These are phyloP conservation scores for Lasiodiplodia sp. DNA, from an alignment of 2,329 filamentous ascomycete genomes.

Conservation along the genomic window DNA sequence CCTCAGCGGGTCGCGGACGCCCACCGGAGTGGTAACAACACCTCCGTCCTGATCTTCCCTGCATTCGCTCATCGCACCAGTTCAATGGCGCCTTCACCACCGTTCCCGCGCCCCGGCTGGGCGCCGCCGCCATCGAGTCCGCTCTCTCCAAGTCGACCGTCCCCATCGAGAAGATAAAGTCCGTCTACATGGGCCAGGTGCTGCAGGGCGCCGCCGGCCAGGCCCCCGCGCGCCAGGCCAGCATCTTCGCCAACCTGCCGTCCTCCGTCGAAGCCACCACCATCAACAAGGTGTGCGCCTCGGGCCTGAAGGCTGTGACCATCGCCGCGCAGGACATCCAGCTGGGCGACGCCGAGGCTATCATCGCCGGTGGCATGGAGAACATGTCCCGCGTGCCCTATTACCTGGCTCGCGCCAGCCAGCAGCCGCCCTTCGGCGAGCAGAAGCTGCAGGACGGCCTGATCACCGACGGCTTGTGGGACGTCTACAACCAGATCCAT, in stretches of 20 bases:
- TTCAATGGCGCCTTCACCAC: slow-evolving; percentile 92
- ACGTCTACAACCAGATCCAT: slow-evolving; percentile 95
- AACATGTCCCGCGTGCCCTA: slow-evolving; percentile 96
- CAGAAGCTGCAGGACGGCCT: slow-evolving; percentile 88
- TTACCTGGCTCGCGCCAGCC: slow-evolving; percentile 83
- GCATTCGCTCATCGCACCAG: slow-evolving; percentile 54
- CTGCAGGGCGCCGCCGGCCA: slow-evolving; percentile 85
- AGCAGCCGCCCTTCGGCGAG: slow-evolving; percentile 85
- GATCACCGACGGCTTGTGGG: slow-evolving; percentile 93
- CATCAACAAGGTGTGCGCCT: slow-evolving; percentile 98
- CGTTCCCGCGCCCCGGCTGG: slow-evolving; percentile 85
- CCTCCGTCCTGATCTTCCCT: not conserved
- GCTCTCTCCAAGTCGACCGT: slow-evolving; percentile 87
- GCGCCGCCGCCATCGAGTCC: slow-evolving; percentile 88
- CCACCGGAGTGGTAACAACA: slow-evolving; percentile 77
- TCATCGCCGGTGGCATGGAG: slow-evolving; percentile 96
- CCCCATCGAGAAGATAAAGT: slow-evolving; percentile 79
- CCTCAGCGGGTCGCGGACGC: slow-evolving; percentile 85
- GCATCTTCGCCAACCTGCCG: slow-evolving; percentile 85
- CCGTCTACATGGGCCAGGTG: slow-evolving; percentile 98
- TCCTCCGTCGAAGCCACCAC: slow-evolving; percentile 85
- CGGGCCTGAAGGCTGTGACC: slow-evolving; percentile 88
- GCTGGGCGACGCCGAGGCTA: slow-evolving; percentile 84
- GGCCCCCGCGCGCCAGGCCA: slow-evolving; percentile 88
- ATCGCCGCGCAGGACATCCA: slow-evolving; percentile 95